Conservation (phyloP, 257 asterid species). For the Voacanga thouarsii region DNA sequence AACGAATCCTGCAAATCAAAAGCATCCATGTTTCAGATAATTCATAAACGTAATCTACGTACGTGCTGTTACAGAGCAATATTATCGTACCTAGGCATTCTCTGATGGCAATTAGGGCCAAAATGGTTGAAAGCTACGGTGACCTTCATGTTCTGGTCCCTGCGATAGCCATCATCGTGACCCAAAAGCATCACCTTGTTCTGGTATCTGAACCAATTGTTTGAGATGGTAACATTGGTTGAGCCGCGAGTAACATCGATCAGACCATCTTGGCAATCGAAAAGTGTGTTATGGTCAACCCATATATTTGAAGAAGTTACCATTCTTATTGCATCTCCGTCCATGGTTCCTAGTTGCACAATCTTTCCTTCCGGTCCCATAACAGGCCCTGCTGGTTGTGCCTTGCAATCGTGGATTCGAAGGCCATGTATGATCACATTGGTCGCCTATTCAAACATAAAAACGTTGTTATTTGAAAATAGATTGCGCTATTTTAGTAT, state of each 20-base stretch:
- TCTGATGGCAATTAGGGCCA: constrained; percentile 70
- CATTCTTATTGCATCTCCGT: constrained; percentile 74
- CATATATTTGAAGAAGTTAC: constrained; percentile 58
- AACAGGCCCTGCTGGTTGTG: constrained; percentile 47
- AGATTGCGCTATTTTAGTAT: no score
- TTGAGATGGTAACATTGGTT: constrained; percentile 63
- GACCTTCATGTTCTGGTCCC: constrained; percentile 70
- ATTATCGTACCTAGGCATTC: constrained; percentile 66
- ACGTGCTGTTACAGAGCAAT: no score
- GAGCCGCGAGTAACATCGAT: constrained; percentile 86
- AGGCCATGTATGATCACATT: constrained; percentile 77
- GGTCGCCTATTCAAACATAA: constrained; percentile 37
- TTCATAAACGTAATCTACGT: constrained; percentile 2
- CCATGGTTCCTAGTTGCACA: constrained; percentile 48
- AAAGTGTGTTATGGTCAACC: constrained; percentile 78
- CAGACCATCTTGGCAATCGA: constrained; percentile 57
- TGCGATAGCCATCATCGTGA: constrained; percentile 59
- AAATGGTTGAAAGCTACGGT: constrained; percentile 83
- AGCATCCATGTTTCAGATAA: not conserved
- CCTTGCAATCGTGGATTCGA: constrained; percentile 57
- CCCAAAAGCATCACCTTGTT: constrained; percentile 84
- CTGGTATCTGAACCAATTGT: constrained; percentile 70
- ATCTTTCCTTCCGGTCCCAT: constrained; percentile 45
- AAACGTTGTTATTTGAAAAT: not conserved
- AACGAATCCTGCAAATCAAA: constrained; percentile 46